phyloP scores from a whole-genome alignment of 2,329 filamentous ascomycete genomes.

The Sordariomycetes sp. region DNA sequence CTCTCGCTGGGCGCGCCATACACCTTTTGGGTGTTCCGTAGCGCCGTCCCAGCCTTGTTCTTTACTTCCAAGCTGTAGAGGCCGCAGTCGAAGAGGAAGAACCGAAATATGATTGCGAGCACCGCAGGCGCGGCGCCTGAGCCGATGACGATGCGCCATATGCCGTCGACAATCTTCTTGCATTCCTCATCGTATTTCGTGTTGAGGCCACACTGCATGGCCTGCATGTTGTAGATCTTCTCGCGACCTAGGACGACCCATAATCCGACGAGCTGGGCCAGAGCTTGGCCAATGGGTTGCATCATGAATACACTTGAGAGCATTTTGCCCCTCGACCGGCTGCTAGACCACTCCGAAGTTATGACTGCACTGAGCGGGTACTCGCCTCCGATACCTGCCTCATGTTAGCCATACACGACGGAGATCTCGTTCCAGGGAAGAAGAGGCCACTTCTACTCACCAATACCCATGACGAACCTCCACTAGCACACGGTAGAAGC shows the following conservation, averaged over 20 bases:
- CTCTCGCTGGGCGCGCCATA: constrained; percentile 29
- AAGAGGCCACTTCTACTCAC: constrained; percentile 14
- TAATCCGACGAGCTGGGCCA: constrained; percentile 48
- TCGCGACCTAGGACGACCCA: constrained; percentile 34
- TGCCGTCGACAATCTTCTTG: constrained; percentile 37
- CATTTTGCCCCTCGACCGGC: constrained; percentile 53
- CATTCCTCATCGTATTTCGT: constrained; percentile 28
- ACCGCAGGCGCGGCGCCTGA: constrained; percentile 50
- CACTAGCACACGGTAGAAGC: constrained; percentile 17
- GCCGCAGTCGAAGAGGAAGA: constrained; percentile 53
- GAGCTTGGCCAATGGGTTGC: constrained; percentile 54
- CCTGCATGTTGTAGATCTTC: constrained; percentile 23
- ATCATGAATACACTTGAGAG: constrained; percentile 55
- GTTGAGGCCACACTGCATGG: constrained; percentile 33
- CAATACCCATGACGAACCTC: constrained; percentile 40
- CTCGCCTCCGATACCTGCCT: constrained; percentile 48
- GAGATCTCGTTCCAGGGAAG: background rate
- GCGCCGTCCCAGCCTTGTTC: constrained; percentile 42
- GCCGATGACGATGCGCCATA: constrained; percentile 56
- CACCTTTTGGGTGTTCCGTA: constrained; percentile 44
- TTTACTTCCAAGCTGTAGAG: constrained; percentile 53
- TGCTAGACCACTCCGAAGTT: constrained; percentile 51
- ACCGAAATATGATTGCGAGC: constrained; percentile 51
- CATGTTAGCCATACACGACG: background rate
- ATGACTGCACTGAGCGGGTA: constrained; percentile 57